Evolutionary conservation across 768 basidiomycete genomes (phyloP).

Genomic region (Filobasidium wieringae): DNA sequence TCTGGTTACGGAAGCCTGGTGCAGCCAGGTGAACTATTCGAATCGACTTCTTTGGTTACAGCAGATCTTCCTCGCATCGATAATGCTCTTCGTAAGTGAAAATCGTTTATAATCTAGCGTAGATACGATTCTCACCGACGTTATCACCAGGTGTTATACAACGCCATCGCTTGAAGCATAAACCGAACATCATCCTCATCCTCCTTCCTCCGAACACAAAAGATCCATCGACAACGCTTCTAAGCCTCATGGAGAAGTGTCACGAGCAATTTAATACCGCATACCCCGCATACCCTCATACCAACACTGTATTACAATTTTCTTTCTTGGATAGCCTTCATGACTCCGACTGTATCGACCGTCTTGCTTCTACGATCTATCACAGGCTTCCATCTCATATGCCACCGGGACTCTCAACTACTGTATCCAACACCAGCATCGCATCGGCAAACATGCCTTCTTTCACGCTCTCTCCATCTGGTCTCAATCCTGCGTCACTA

Average conservation of each 20-base stretch:
- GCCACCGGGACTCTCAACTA: not conserved
- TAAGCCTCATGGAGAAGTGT: not conserved
- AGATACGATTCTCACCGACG: not conserved
- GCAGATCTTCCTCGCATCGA: not conserved
- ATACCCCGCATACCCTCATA: not conserved
- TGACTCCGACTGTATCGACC: not conserved
- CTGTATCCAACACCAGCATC: not conserved
- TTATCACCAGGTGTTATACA: not conserved
- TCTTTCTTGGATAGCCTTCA: not conserved
- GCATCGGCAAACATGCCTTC: not conserved
- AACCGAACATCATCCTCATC: not conserved
- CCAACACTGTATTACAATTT: not conserved
- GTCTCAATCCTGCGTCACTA: not conserved
- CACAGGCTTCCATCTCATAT: not conserved
- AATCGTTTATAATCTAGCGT: not conserved
- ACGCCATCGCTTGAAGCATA: not conserved
- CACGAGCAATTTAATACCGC: not conserved
- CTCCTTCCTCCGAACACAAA: not conserved
- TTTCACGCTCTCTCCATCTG: not conserved
- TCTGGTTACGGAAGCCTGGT: not conserved
- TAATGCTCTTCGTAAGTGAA: not conserved
- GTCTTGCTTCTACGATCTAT: not conserved
- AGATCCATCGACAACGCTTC: no score
- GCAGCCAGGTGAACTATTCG: not conserved
- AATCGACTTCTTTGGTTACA: not conserved